Conservation (phyloP, 2,329 filamentous ascomycete species). For the Aureobasidium sp. region DNA sequence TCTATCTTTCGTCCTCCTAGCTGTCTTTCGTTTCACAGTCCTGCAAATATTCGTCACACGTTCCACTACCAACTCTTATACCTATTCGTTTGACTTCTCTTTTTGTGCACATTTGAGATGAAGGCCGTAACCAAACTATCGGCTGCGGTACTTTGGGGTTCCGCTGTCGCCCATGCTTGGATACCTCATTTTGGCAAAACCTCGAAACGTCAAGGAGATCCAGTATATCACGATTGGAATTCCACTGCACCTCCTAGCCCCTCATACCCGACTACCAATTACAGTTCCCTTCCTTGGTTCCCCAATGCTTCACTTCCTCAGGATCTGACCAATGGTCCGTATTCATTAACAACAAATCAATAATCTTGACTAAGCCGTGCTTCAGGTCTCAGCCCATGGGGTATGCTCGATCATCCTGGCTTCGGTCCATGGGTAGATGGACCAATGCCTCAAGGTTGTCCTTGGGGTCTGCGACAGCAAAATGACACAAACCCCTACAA, state of each 20-base stretch:
- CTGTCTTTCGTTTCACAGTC: neutral
- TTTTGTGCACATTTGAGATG: neutral
- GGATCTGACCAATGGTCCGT: slow-evolving; percentile 8
- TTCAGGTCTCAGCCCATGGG: slow-evolving; percentile 7
- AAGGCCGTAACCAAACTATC: neutral
- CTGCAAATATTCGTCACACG: neutral
- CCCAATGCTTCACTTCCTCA: neutral
- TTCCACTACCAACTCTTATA: neutral
- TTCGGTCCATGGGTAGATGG: slow-evolving; percentile 9
- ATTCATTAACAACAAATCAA: neutral
- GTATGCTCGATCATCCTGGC: neutral
- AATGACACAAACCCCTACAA: slow-evolving; percentile 14
- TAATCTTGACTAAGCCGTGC: neutral
- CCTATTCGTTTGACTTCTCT: neutral
- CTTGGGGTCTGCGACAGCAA: slow-evolving; percentile 11
- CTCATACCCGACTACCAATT: neutral
- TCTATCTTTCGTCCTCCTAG: neutral
- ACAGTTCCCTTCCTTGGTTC: neutral
- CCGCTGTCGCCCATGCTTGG: neutral
- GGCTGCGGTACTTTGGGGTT: slow-evolving; percentile 1
- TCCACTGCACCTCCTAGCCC: neutral
- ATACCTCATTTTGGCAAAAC: neutral
- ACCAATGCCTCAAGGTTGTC: slow-evolving; percentile 14
- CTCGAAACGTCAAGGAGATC: neutral
- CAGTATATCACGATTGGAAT: neutral